These are phyloP conservation scores for Diaporthe nobilis DNA, from an alignment of 2,329 filamentous ascomycete genomes.

Conservation along the genomic window DNA sequence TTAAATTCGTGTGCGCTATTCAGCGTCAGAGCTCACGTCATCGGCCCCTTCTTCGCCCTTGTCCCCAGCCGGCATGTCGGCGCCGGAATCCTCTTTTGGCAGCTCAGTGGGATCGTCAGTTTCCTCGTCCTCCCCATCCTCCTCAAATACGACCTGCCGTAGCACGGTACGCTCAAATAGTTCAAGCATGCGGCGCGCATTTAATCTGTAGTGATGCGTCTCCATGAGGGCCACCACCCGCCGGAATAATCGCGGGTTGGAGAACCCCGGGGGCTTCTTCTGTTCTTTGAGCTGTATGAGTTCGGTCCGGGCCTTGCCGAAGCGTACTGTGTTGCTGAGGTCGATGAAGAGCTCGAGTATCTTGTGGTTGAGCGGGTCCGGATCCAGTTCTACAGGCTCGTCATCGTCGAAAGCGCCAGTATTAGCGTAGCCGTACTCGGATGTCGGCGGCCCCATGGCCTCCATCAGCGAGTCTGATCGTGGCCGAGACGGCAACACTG, in stretches of 20 bases:
- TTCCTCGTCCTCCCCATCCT: conserved; percentile 64
- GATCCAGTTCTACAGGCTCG: conserved; percentile 55
- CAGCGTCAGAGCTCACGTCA: conserved; percentile 72
- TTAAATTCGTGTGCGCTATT: conserved; percentile 70
- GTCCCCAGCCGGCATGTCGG: conserved; percentile 38
- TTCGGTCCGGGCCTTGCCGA: conserved; percentile 87
- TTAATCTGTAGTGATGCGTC: conserved; percentile 89
- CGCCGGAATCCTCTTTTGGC: conserved; percentile 1
- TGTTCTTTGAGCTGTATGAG: conserved; percentile 84
- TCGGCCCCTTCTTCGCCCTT: conserved; percentile 50
- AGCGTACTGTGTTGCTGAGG: conserved; percentile 92
- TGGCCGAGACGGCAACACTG: conserved; percentile 57
- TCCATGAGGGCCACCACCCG: conserved; percentile 89
- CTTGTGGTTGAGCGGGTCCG: conserved; percentile 73
- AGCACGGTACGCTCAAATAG: conserved; percentile 94
- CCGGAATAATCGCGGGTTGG: conserved; percentile 82
- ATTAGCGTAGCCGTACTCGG: conserved; percentile 34
- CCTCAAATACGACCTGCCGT: conserved; percentile 85
- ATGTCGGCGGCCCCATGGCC: conserved; percentile 42
- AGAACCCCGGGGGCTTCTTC: conserved; percentile 81
- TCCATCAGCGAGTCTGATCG: conserved; percentile 54
- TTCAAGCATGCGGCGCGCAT: conserved; percentile 90
- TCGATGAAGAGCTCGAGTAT: conserved; percentile 90
- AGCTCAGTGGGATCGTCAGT: conserved; percentile 43
- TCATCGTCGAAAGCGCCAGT: conserved; percentile 37